These are phyloP conservation scores for Mycena polygramma DNA, from an alignment of 768 basidiomycete species.

Conservation along the genomic window DNA sequence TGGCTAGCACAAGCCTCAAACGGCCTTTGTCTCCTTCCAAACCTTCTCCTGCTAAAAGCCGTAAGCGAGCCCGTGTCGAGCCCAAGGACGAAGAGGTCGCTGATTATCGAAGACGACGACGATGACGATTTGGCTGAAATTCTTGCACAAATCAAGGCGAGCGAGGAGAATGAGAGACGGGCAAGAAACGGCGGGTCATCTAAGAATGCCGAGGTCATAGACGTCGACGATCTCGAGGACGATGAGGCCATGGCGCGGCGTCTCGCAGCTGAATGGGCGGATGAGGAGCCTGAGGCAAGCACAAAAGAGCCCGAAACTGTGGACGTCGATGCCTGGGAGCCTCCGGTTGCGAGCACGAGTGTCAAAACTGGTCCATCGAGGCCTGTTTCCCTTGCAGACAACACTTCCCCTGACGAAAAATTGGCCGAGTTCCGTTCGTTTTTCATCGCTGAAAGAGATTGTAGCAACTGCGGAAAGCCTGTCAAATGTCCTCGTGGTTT, in stretches of 20 bases:
- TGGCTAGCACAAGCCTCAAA: conserved; percentile 26
- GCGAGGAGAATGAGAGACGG: conserved; percentile 58
- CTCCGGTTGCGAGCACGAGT: conserved; percentile 17
- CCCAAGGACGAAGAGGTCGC: conserved; percentile 24
- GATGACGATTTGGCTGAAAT: conserved; percentile 52
- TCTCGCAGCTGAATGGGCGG: conserved; percentile 56
- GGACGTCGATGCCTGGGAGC: conserved; percentile 29
- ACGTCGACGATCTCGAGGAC: conserved; percentile 43
- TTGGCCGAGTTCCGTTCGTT: conserved; percentile 50
- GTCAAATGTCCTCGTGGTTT: conserved; percentile 57
- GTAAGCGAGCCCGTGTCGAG: conserved; percentile 37
- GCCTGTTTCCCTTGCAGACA: conserved; percentile 1
- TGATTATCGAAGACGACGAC: conserved; percentile 50
- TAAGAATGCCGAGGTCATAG: conserved; percentile 27
- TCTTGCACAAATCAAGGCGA: conserved; percentile 56
- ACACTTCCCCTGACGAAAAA: conserved; percentile 46
- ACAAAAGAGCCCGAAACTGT: conserved; percentile 21
- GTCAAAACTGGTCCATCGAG: conserved; percentile 11
- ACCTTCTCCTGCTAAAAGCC: conserved; percentile 32
- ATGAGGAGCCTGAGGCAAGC: conserved; percentile 36
- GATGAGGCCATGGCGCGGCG: conserved; percentile 55
- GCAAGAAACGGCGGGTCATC: conserved; percentile 42
- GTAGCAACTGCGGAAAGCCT: conserved; percentile 52
- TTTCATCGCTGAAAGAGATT: conserved; percentile 52
- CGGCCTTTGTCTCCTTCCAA: conserved; percentile 21